A percentile compares a stretch with the other conserved stretches of the same genome.
Conservation (phyloP, 1,284 basidiomycete genomes). For the Rhodotorula sp. region DNA sequence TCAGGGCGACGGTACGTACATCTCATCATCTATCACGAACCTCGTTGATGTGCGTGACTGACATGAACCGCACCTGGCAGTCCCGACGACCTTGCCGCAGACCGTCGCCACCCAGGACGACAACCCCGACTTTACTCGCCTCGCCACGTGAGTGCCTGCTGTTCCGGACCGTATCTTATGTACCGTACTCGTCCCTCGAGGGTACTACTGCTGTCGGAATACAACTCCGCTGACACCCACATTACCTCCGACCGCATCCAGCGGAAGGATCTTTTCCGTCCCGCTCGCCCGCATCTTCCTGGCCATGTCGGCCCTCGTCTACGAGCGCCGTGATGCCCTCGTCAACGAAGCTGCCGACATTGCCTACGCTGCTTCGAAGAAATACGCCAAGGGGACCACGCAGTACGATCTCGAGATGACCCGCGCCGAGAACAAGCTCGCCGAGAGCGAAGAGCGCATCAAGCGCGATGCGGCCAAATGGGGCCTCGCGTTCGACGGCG, state of each 20-base stretch:
- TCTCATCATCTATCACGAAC: not conserved
- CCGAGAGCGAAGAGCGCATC: slow-evolving; percentile 20
- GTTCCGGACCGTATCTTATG: not conserved
- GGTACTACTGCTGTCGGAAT: no score
- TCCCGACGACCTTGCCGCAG: slow-evolving; percentile 14
- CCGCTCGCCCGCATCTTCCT: slow-evolving; percentile 27
- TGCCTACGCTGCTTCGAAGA: not conserved
- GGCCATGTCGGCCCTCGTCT: slow-evolving; percentile 26
- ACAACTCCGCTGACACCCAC: no score
- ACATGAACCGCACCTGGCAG: not conserved
- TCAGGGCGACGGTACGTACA: slow-evolving; percentile 5
- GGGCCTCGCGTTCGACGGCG: slow-evolving; percentile 29
- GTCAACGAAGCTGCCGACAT: slow-evolving; percentile 18
- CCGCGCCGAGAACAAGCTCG: slow-evolving; percentile 7
- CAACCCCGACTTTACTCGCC: slow-evolving; percentile 18
- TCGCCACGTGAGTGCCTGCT: slow-evolving; percentile 11
- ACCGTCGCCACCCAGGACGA: slow-evolving; percentile 8
- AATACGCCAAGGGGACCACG: not conserved
- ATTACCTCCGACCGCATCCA: not conserved
- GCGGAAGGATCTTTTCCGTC: slow-evolving; percentile 25
- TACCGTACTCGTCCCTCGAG: no score
- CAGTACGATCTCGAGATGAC: slow-evolving; percentile 2
- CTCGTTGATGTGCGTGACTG: not conserved
- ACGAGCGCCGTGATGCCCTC: slow-evolving; percentile 25
- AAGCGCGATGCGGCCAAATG: slow-evolving; percentile 17